Percentiles rank a stretch among this genome's conserved stretches.
phyloP scores from a whole-genome alignment of 2,329 filamentous ascomycete genomes.

The Penicillium griseofulvum region DNA sequence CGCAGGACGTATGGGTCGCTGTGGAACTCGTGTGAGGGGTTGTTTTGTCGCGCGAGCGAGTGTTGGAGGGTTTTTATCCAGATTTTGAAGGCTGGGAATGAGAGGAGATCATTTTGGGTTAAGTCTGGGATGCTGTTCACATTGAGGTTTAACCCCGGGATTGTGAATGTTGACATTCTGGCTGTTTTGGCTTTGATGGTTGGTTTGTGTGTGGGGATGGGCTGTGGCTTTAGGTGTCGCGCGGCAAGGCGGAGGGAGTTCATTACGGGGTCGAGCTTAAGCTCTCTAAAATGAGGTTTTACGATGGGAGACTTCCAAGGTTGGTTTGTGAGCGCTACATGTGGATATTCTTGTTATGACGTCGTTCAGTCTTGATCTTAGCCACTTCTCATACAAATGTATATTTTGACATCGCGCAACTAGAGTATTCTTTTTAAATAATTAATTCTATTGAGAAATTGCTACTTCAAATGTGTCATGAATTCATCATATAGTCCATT shows the following conservation, averaged over 20 bases:
- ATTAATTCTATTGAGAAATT: not conserved
- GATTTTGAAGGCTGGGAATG: conserved; percentile 54
- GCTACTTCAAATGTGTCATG: not conserved
- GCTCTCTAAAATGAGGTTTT: not conserved
- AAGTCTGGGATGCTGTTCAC: conserved; percentile 48
- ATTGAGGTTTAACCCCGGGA: conserved; percentile 35
- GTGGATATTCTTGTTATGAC: conserved; percentile 3
- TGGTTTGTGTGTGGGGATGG: not conserved
- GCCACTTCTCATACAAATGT: not conserved
- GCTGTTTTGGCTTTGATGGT: not conserved
- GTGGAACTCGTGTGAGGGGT: conserved; percentile 52
- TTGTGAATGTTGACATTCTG: conserved; percentile 45
- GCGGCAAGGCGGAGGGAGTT: conserved; percentile 1
- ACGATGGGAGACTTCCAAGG: not conserved
- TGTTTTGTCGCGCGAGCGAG: conserved; percentile 49
- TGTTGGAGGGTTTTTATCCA: conserved; percentile 54
- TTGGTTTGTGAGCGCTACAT: not conserved
- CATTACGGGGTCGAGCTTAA: not conserved
- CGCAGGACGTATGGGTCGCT: conserved; percentile 51
- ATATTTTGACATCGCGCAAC: not conserved
- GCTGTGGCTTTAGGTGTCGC: not conserved
- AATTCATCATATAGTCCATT: not conserved
- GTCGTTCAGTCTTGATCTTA: not conserved
- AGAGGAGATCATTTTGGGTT: conserved; percentile 44
- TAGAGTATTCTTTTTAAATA: not conserved